These are phyloP conservation scores for Diaporthe vexans DNA, from an alignment of 2,329 filamentous ascomycete species.

Conservation along the genomic window DNA sequence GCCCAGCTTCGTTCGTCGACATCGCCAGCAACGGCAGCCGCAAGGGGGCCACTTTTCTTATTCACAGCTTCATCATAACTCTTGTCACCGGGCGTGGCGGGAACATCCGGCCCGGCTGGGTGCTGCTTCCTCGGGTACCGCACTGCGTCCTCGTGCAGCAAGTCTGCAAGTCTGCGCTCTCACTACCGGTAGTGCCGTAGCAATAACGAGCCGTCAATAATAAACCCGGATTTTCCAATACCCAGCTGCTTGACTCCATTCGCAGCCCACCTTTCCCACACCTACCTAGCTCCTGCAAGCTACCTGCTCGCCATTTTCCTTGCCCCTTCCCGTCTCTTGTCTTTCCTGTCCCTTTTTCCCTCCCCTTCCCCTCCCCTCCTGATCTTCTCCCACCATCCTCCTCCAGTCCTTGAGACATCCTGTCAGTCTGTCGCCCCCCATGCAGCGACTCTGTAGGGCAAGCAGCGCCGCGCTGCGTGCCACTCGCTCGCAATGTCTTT, in stretches of 20 bases:
- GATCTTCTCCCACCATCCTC: background rate
- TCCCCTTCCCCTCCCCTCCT: slow-evolving; percentile 18
- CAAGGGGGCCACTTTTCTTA: slow-evolving; percentile 36
- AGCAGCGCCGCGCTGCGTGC: slow-evolving; percentile 48
- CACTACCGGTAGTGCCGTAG: slow-evolving; percentile 6
- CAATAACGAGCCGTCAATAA: slow-evolving; percentile 27
- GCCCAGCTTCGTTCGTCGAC: slow-evolving; percentile 5
- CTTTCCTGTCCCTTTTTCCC: slow-evolving; percentile 12
- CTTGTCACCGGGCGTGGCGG: slow-evolving; percentile 24
- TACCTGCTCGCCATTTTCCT: slow-evolving; percentile 37
- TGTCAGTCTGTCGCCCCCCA: slow-evolving; percentile 35
- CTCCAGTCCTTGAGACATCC: background rate
- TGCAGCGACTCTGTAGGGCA: slow-evolving; percentile 42
- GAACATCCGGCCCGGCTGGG: slow-evolving; percentile 33
- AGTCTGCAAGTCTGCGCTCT: slow-evolving; percentile 5
- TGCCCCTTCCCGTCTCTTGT: slow-evolving; percentile 37
- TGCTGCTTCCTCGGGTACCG: slow-evolving; percentile 34
- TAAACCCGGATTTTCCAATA: slow-evolving; percentile 27
- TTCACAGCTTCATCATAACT: slow-evolving; percentile 25
- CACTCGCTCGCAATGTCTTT: slow-evolving; percentile 56
- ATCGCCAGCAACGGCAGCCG: slow-evolving; percentile 13
- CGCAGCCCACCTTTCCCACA: slow-evolving; percentile 35
- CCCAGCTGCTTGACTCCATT: slow-evolving; percentile 35
- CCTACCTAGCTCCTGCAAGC: slow-evolving; percentile 32
- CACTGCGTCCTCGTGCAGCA: slow-evolving; percentile 3